Conservation (phyloP, 768 basidiomycete species). For the Leccinum uliginosum region DNA sequence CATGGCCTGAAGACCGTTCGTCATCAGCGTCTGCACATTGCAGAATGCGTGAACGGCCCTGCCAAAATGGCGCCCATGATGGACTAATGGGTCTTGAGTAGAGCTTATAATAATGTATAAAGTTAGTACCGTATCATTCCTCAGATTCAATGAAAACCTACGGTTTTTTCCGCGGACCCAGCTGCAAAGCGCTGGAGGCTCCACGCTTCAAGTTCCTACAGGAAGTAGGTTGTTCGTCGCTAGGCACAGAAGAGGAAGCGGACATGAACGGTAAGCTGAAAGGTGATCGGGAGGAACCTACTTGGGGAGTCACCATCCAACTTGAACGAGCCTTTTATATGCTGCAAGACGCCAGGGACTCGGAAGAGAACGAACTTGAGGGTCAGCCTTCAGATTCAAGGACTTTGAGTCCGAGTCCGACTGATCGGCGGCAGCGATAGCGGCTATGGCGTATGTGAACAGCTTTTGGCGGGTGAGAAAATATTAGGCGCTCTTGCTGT, state of each 20-base stretch:
- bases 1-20: neutral
- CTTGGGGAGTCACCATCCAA: neutral
- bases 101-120: too few species aligned
- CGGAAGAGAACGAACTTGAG: too few species aligned
- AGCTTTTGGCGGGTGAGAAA: too few species aligned
- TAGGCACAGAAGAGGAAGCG: neutral
- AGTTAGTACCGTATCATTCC: too few species aligned
- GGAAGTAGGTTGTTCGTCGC: neutral
- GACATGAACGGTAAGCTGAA: neutral
- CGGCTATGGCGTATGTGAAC: too few species aligned
- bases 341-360: too few species aligned
- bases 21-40: neutral
- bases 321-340: neutral
- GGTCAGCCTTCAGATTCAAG: too few species aligned
- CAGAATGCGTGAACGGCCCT: neutral
- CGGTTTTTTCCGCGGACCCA: neutral
- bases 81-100: neutral
- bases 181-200: neutral
- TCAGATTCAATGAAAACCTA: neutral
- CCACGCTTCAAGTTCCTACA: neutral
- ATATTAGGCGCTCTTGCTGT: too few species aligned
- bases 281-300: neutral
- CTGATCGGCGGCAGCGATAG: too few species aligned
- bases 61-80: neutral
- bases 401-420: too few species aligned